Evolutionary conservation across 371 early-diverging fungal species (phyloP).

Genomic region (Cokeromyces recurvatus): DNA sequence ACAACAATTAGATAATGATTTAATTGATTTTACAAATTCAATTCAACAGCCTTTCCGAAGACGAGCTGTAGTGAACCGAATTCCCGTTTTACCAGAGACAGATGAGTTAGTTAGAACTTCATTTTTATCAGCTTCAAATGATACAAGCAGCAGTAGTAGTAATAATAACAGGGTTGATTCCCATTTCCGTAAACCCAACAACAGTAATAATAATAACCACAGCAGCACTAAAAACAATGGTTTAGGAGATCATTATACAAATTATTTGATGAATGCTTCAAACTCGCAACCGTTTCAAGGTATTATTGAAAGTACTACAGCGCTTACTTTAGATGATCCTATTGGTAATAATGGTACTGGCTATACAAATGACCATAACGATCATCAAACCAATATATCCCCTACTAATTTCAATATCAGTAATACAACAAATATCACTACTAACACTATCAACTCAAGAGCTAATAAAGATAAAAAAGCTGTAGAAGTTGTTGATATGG

Average conservation of each 20-base stretch:
- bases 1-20: constrained; percentile 14
- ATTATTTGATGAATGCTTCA: constrained; percentile 6
- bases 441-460: constrained; percentile 18
- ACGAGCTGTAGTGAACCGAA: constrained; percentile 37
- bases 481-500: constrained; percentile 67
- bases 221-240: constrained; percentile 2
- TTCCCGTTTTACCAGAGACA: constrained; percentile 51
- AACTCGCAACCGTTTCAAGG: not conserved
- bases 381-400: too few relatives aligned
- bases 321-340: constrained; percentile 26
- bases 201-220: too few relatives aligned
- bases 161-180: not conserved
- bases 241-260: constrained; percentile 12
- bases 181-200: constrained; percentile 8
- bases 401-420: too few relatives aligned
- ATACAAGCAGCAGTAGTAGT: too few relatives aligned
- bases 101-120: constrained; percentile 30
- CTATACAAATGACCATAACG: constrained; percentile 47
- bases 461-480: constrained; percentile 66
- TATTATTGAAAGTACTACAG: constrained; percentile 16
- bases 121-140: constrained; percentile 4
- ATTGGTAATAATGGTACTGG: too few relatives aligned
- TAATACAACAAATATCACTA: not conserved
- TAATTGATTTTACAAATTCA: constrained; percentile 23
- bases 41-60: constrained; percentile 33